phyloP scores from a whole-genome alignment of 345 rosid genomes.

The Lenwebbia sp. region DNA sequence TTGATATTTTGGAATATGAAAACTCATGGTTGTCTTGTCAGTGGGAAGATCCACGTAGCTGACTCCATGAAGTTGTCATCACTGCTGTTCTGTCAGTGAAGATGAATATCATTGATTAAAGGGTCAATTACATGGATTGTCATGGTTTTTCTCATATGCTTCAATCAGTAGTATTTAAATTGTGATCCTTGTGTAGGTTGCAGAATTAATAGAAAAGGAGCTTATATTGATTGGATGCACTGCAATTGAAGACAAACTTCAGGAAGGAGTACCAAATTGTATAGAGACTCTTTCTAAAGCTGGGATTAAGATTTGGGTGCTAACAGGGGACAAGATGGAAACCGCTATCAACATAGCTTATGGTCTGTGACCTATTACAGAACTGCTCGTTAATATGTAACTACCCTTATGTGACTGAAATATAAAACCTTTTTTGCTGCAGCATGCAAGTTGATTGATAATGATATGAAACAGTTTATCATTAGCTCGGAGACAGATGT shows the following conservation, averaged over 20 bases:
- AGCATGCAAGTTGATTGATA: constrained; percentile 98
- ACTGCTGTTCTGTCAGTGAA: background rate
- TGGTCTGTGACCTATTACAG: constrained; percentile 32
- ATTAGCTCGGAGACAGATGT: constrained; percentile 90
- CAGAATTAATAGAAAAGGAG: constrained; percentile 88
- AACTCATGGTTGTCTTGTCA: background rate
- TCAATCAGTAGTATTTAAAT: background rate
- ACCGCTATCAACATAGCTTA: constrained; percentile 98
- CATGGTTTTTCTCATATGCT: background rate
- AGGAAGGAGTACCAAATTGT: constrained; percentile 96
- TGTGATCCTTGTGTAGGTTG: constrained; percentile 48
- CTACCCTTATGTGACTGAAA: background rate
- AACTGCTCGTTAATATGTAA: background rate
- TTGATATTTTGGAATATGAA: background rate
- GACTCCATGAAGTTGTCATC: background rate
- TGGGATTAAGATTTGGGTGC: constrained; percentile 98
- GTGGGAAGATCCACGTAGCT: background rate
- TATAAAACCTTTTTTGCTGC: constrained; percentile 20
- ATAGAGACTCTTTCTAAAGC: constrained; percentile 96
- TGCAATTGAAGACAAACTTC: constrained; percentile 99
- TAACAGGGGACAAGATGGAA: constrained; percentile 99
- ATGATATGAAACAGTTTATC: constrained; percentile 91
- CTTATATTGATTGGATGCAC: constrained; percentile 86
- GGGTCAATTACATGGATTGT: background rate
- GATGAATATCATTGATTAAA: background rate